Evolutionary conservation across 2,329 filamentous ascomycete species (phyloP).

Genomic region (Metarhizium brunneum): DNA sequence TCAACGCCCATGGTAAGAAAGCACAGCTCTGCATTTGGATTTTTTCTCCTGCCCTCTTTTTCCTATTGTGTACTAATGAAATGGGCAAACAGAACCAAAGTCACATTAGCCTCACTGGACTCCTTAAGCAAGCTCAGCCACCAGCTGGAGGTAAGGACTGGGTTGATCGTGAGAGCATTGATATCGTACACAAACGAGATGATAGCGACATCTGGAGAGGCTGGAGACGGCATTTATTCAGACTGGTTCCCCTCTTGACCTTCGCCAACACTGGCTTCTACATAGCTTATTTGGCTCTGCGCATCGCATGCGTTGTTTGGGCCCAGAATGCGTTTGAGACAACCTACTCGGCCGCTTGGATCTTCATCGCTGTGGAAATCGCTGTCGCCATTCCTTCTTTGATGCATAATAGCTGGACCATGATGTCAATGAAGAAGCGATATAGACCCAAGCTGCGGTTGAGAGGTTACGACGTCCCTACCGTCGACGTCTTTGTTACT

Average conservation of each 20-base stretch:
- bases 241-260: constrained; percentile 27
- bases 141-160: constrained; percentile 23
- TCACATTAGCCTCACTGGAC: constrained; percentile 29
- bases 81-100: constrained; percentile 27
- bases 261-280: constrained; percentile 33
- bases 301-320: constrained; percentile 41
- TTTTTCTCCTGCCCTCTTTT: not conserved
- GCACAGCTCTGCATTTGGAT: not conserved
- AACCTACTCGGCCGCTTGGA: constrained; percentile 42
- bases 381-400: constrained; percentile 43
- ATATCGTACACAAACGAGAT: constrained; percentile 31
- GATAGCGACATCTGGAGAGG: constrained; percentile 35
- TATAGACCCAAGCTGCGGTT: constrained; percentile 43
- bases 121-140: constrained; percentile 23
- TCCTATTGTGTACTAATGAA: constrained; percentile 5
- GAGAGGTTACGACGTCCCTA: constrained; percentile 37
- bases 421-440: constrained; percentile 46
- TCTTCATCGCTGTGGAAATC: constrained; percentile 47
- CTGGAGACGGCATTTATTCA: constrained; percentile 31
- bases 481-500: constrained; percentile 48
- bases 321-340: constrained; percentile 33
- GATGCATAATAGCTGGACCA: constrained; percentile 49
- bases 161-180: constrained; percentile 23
- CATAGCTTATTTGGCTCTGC: constrained; percentile 39
- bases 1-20: constrained; percentile 10